Evolutionary conservation across 2,329 filamentous ascomycete genomes (phyloP).

Genomic region (Aspergillus sp.): DNA sequence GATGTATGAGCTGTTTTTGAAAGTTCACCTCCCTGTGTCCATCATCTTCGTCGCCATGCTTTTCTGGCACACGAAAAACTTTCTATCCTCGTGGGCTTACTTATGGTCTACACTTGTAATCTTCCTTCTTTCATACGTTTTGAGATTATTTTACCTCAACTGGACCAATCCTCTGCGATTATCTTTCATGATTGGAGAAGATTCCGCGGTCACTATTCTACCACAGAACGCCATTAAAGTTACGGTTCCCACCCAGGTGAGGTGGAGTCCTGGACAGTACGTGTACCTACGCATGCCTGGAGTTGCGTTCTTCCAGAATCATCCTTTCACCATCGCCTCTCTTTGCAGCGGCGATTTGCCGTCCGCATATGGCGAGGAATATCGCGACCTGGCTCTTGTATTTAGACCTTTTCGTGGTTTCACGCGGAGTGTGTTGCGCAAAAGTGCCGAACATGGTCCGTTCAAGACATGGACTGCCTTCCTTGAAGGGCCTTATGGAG

Average conservation of each 20-base stretch:
- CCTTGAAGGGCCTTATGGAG: constrained; percentile 90
- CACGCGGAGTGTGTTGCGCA: constrained; percentile 79
- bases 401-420: constrained; percentile 92
- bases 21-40: constrained; percentile 78
- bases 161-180: constrained; percentile 79
- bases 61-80: constrained; percentile 97
- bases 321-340: constrained; percentile 92
- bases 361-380: constrained; percentile 84
- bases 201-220: constrained; percentile 84
- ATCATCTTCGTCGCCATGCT: constrained; percentile 78
- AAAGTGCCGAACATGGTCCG: constrained; percentile 78
- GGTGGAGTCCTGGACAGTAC: constrained; percentile 91
- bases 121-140: constrained; percentile 71
- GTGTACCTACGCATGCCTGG: constrained; percentile 93
- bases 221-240: constrained; percentile 94
- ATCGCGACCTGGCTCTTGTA: constrained; percentile 84
- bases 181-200: constrained; percentile 84
- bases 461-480: constrained; percentile 92
- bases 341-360: constrained; percentile 91
- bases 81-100: constrained; percentile 85
- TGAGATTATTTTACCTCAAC: constrained; percentile 82
- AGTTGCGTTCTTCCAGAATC: constrained; percentile 86
- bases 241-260: constrained; percentile 88
- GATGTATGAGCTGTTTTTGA: constrained; percentile 83
- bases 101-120: constrained; percentile 78